Conservation (phyloP, 345 rosid genomes). For the Gossypium sturtianum region DNA sequence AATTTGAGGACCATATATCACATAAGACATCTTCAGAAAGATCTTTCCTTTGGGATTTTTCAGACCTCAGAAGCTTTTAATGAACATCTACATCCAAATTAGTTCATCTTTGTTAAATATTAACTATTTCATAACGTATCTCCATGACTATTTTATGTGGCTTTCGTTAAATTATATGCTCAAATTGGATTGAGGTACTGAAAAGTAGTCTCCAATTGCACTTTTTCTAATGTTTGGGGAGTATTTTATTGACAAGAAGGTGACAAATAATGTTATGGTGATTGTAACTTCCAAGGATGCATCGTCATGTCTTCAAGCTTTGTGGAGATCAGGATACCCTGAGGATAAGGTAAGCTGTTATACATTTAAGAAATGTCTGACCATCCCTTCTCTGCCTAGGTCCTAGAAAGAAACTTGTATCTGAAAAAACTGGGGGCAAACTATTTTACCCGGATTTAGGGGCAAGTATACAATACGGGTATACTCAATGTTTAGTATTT, state of each 20-base stretch:
- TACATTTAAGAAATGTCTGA: background rate
- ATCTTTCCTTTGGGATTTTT: constrained; percentile 35
- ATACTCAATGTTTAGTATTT: background rate
- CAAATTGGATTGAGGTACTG: background rate
- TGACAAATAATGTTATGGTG: background rate
- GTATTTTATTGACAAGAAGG: background rate
- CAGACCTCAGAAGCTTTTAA: constrained; percentile 1
- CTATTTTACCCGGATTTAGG: background rate
- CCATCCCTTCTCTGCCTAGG: background rate
- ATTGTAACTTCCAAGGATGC: background rate
- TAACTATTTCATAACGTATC: background rate
- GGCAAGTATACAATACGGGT: background rate
- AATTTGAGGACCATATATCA: constrained; percentile 29
- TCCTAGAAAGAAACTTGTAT: background rate
- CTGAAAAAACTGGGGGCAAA: background rate
- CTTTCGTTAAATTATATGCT: background rate
- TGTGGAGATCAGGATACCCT: background rate
- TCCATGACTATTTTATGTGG: background rate
- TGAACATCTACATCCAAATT: constrained; percentile 1
- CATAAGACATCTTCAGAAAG: constrained; percentile 35
- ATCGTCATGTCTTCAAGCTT: background rate
- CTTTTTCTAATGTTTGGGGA: background rate
- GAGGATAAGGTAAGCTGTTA: background rate
- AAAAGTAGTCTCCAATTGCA: background rate
- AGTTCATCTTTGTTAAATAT: background rate